Percentiles rank a stretch among this genome's conserved stretches.
Conservation (phyloP, 129 eudicot species). For the Arctium lappa region DNA sequence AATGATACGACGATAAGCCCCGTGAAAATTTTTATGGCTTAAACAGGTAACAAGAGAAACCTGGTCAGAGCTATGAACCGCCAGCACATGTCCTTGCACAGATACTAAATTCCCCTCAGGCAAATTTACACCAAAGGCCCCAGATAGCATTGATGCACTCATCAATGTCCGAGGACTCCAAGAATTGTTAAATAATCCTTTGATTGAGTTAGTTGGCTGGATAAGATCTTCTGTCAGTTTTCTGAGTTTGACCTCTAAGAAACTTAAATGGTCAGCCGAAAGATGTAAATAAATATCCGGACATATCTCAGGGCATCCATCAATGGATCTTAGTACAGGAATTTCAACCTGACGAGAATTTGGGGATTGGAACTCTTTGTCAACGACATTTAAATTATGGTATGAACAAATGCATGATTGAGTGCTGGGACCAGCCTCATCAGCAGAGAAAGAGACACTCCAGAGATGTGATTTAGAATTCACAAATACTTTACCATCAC, state of each 20-base stretch:
- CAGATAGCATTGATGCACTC: conserved; percentile 27
- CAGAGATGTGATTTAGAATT: conserved; percentile 38
- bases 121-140: conserved; percentile 26
- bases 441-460: conserved; percentile 54
- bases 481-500: conserved; percentile 36
- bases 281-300: conserved; percentile 45
- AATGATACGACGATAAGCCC: conserved; percentile 25
- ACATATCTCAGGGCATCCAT: conserved; percentile 16
- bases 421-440: conserved; percentile 23
- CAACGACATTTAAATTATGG: background rate
- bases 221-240: conserved; percentile 27
- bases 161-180: conserved; percentile 21
- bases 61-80: conserved; percentile 40
- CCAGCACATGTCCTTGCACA: conserved; percentile 62
- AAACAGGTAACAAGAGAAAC: conserved; percentile 23
- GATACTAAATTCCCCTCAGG: conserved; percentile 59
- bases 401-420: conserved; percentile 6
- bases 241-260: conserved; percentile 37
- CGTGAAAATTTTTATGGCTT: conserved; percentile 4
- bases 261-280: conserved; percentile 38
- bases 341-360: conserved; percentile 22
- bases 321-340: conserved; percentile 5
- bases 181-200: conserved; percentile 23
- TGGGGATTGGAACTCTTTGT: conserved; percentile 3
- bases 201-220: conserved; percentile 32